Evolutionary conservation across 768 basidiomycete genomes (phyloP), one percentile per base, ranked within the genome.

Genomic region (Auricularia cornea): DNA sequence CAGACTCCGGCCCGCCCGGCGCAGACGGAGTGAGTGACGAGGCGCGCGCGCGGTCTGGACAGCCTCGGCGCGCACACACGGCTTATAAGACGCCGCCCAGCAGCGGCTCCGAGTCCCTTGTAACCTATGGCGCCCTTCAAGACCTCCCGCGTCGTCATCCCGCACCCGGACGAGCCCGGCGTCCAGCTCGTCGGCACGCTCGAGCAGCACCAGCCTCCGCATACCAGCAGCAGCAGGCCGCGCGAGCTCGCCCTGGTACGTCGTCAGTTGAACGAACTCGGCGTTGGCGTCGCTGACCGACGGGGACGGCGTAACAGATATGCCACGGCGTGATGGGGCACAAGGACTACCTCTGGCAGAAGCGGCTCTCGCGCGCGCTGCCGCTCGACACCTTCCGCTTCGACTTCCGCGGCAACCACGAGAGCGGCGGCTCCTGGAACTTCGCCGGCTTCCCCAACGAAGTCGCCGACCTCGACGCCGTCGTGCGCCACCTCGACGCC

Each of bases 291-390:
- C 20, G 32, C 31, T 51, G 3, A n/a, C 8, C 28, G 31, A 6
- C 28, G 10, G 1, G 35, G 26, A 41, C 5, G 38, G 30, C 8
- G 61, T 51, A 60, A 63, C 70, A 92, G 90, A 87, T 92, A 66
- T 75, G 92, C 8, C 90, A 93, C 72, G 90, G 90, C 59, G 80
- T 84, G 28, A 80, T 90, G 81, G 90, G 90, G n/a, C 91, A 93
- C 73, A 92, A 92, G 68, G 87, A 93, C 71, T 93, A 93, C 74
- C 72, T 93, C 59, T 92, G 88, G 77, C 87, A 89, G 73, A 87
- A 86, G 70, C 83, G 81, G 16, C 83, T 93, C 23, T 89, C 88
- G 2, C 71, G 73, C 41, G 78, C 76, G 40, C 73, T 92, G 16
- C 87, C 89, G 0, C 69, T 89, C 28, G 91, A 94, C 72, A 92